These are phyloP conservation scores for Diaporthe ilicicola DNA, from an alignment of 2,329 filamentous ascomycete genomes.

Conservation along the genomic window DNA sequence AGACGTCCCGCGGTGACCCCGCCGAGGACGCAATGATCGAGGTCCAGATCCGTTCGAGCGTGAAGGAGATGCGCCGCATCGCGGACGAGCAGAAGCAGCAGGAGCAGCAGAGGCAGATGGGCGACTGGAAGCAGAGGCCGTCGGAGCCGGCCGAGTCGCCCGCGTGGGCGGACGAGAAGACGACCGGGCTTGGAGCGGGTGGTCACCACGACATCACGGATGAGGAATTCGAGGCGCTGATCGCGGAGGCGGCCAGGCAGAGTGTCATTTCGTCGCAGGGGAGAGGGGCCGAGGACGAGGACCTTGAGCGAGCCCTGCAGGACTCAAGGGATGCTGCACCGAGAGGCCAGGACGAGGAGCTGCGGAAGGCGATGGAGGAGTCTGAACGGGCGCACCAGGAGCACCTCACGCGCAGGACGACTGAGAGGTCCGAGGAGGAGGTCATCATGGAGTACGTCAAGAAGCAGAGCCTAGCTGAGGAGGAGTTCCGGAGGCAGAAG, in stretches of 20 bases:
- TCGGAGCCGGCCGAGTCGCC: slow-evolving; percentile 40
- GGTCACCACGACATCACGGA: slow-evolving; percentile 59
- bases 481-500: slow-evolving; percentile 54
- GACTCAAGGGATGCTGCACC: slow-evolving; percentile 43
- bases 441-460: slow-evolving; percentile 80
- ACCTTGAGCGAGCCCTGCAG: slow-evolving; percentile 50
- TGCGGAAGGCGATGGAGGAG: slow-evolving; percentile 57
- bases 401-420: slow-evolving; percentile 46
- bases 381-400: slow-evolving; percentile 55
- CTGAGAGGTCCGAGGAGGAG: slow-evolving; percentile 69
- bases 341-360: slow-evolving; percentile 51
- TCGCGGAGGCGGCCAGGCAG: slow-evolving; percentile 64
- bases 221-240: slow-evolving; percentile 64
- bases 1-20: slow-evolving; percentile 74
- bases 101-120: slow-evolving; percentile 9
- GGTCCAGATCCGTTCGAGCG: slow-evolving; percentile 76
- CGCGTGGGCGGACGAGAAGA: slow-evolving; percentile 44
- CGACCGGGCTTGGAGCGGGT: slow-evolving; percentile 34
- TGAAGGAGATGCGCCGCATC: slow-evolving; percentile 60
- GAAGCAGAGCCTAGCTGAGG: slow-evolving; percentile 78
- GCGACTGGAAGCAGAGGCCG: slow-evolving; percentile 31
- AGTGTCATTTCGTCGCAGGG: slow-evolving; percentile 51
- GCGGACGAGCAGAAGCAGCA: slow-evolving; percentile 35
- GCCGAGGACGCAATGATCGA: slow-evolving; percentile 78
- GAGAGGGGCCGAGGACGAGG: slow-evolving; percentile 43